These are phyloP conservation scores for Hemisphaericaspora subhashii DNA, from an alignment of 1,139 yeast genomes.

Conservation along the genomic window DNA sequence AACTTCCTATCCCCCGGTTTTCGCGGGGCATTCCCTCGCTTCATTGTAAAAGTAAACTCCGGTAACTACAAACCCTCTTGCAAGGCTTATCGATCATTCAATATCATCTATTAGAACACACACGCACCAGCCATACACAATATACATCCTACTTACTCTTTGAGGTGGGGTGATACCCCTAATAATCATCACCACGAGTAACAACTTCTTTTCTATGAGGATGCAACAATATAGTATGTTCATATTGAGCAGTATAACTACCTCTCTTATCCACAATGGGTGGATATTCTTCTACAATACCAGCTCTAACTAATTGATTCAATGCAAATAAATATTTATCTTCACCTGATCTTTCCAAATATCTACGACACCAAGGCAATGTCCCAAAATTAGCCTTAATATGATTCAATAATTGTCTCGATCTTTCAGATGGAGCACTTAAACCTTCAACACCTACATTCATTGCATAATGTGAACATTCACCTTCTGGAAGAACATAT, in stretches of 20 bases:
- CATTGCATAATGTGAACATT: conserved; percentile 89
- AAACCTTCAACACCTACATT: conserved; percentile 45
- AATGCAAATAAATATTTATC: conserved; percentile 90
- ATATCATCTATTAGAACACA: no score
- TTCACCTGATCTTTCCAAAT: conserved; percentile 87
- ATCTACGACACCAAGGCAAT: conserved; percentile 94
- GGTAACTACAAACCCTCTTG: background rate
- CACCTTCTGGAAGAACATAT: conserved; percentile 82
- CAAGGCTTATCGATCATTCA: background rate
- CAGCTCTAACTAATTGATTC: conserved; percentile 81
- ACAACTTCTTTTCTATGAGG: conserved; percentile 94
- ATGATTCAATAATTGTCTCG: conserved; percentile 62
- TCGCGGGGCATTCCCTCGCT: no score
- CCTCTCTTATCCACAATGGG: conserved; percentile 88
- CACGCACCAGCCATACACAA: background rate
- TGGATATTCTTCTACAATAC: conserved; percentile 91
- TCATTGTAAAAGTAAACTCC: no score
- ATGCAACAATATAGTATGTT: conserved; percentile 88
- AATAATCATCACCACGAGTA: conserved; percentile 92
- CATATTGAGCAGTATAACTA: conserved; percentile 92
- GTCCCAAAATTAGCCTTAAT: conserved; percentile 88
- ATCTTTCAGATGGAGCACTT: conserved; percentile 58
- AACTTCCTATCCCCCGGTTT: background rate
- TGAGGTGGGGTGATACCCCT: no score
- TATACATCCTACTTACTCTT: background rate